Evolutionary conservation across 306 rosid genomes (phyloP), one percentile per base, ranked within the genome.

Genomic region (Albizia julibrissin): DNA sequence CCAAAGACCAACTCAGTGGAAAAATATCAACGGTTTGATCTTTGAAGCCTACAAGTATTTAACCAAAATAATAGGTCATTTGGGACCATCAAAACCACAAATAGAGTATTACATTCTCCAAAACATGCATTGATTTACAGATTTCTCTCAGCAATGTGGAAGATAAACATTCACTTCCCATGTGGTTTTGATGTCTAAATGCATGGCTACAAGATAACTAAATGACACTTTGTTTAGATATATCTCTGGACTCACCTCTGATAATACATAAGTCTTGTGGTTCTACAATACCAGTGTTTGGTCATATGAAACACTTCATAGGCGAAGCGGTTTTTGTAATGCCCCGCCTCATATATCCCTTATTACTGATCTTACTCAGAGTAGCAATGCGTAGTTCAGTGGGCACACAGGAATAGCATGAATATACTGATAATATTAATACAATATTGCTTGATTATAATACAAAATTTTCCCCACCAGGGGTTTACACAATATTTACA

Each of bases 281-380:
- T 62, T 89, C 90, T 80, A 95, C 69, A 73, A 95, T 89, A 62
- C 99, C 98, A 8, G 93, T 89, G 85, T 95, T 95, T 40, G 99
- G 99, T 66, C 99, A 94, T 73, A 95, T 98, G 27, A 93, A 95
- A 89, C 93, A 95, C 89, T 89, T 95, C 87, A 92, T 95, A 5
- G 99, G 99, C 2, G 99, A 95, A 83, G 99, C 93, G 61, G 99
- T 93, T 91, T 95, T 95, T n/a, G n/a, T n/a, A n/a, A n/a, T n/a
- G n/a, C n/a, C n/a, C n/a, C n/a, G n/a, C n/a, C n/a, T n/a, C n/a
- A n/a, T n/a, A n/a, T n/a, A n/a, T n/a, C n/a, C n/a, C n/a, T n/a
- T n/a, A n/a, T n/a, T n/a, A n/a, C n/a, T n/a, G n/a, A n/a, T n/a
- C n/a, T n/a, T n/a, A n/a, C n/a, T n/a, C n/a, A n/a, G n/a, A n/a